Percentiles rank a stretch among this genome's conserved stretches.
Conservation (phyloP, 1,284 basidiomycete species). For the Boletellus sp. region DNA sequence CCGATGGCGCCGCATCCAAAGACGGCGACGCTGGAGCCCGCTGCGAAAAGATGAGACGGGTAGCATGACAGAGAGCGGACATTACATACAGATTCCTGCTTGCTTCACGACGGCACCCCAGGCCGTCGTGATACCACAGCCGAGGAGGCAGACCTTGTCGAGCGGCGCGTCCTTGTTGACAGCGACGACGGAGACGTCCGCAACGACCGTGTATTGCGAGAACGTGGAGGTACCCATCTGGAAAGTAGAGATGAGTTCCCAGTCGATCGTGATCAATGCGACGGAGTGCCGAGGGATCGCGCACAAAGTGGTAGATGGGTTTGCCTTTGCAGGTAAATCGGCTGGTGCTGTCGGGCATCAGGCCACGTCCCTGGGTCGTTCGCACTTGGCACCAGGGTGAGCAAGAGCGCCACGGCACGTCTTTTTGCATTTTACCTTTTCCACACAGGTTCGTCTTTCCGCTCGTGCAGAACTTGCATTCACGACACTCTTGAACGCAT, state of each 20-base stretch:
- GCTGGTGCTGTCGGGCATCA: constrained; percentile 92
- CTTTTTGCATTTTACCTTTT: constrained; percentile 50
- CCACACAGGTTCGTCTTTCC: constrained; percentile 98
- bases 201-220: constrained; percentile 98
- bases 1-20: constrained; percentile 97
- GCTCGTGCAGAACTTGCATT: constrained; percentile 98
- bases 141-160: constrained; percentile 91
- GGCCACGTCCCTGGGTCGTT: constrained; percentile 90
- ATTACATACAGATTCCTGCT: constrained; percentile 65
- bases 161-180: constrained; percentile 85
- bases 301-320: constrained; percentile 86
- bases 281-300: constrained; percentile 28
- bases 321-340: constrained; percentile 92
- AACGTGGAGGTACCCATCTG: constrained; percentile 99
- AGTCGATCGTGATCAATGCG: neutral
- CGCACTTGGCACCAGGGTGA: constrained; percentile 54
- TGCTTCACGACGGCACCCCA: constrained; percentile 87
- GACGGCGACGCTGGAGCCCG: constrained; percentile 85
- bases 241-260: neutral
- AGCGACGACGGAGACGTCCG: constrained; percentile 93
- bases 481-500: constrained; percentile 70
- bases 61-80: neutral
- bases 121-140: constrained; percentile 97
- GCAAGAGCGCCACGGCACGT: neutral
- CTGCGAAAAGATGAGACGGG: constrained; percentile 37